Conservation (phyloP, 805 yeast species). For the Cyberlindnera sargentensis region DNA sequence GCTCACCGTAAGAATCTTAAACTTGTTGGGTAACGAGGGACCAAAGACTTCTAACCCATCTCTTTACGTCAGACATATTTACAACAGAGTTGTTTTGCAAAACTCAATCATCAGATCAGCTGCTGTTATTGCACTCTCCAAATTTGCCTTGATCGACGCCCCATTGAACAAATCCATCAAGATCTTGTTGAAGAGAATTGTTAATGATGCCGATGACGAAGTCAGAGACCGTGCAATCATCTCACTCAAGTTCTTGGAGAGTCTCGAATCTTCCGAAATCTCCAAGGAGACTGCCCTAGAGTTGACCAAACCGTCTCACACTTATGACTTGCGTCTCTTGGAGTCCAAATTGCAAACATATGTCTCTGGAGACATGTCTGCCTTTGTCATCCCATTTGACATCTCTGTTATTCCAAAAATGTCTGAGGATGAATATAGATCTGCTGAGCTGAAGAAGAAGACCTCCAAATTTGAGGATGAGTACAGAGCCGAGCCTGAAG, state of each 20-base stretch:
- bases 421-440: conserved; percentile 61
- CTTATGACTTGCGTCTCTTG: conserved; percentile 67
- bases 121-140: conserved; percentile 87
- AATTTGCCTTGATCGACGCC: conserved; percentile 74
- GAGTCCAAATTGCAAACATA: conserved; percentile 74
- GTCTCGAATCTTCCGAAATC: conserved; percentile 26
- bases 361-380: conserved; percentile 38
- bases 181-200: conserved; percentile 73
- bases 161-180: conserved; percentile 60
- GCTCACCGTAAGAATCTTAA: conserved; percentile 86
- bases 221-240: conserved; percentile 96
- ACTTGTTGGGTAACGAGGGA: conserved; percentile 90
- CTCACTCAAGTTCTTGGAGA: conserved; percentile 59
- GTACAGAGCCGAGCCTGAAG: conserved; percentile 12
- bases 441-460: conserved; percentile 54
- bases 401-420: conserved; percentile 57
- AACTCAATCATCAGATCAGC: conserved; percentile 94
- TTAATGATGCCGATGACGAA: conserved; percentile 89
- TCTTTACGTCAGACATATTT: conserved; percentile 88
- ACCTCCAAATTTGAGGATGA: conserved; percentile 27
- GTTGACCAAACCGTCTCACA: conserved; percentile 59
- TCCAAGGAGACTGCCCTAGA: conserved; percentile 31
- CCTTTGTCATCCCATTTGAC: conserved; percentile 57
- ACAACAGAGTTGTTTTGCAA: conserved; percentile 93
- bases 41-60: conserved; percentile 83